phyloP scores from a whole-genome alignment of 192 early-diverging fungal genomes.

The Entomortierella chlamydospora region DNA sequence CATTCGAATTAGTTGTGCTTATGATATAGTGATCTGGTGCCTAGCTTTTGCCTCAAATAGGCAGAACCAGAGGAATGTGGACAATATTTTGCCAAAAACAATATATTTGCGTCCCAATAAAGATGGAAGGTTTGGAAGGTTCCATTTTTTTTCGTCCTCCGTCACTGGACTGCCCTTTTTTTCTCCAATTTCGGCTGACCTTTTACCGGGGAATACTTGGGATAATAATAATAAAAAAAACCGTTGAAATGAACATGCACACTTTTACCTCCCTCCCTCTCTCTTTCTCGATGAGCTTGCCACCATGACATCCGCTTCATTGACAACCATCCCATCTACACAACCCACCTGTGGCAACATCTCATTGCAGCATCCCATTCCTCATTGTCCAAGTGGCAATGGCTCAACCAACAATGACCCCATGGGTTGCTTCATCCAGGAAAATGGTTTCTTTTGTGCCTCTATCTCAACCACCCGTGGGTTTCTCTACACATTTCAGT shows the following conservation, averaged over 20 bases:
- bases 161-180: neutral
- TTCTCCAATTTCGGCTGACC: neutral
- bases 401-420: neutral
- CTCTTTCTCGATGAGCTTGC: neutral
- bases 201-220: neutral
- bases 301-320: slow-evolving; percentile 22
- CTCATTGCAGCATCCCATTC: slow-evolving; percentile 13
- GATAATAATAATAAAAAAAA: neutral
- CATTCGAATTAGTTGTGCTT: neutral
- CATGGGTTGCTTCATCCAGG: slow-evolving; percentile 35
- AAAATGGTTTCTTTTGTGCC: slow-evolving; percentile 32
- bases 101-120: too few species aligned
- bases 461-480: slow-evolving; percentile 42
- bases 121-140: too few species aligned
- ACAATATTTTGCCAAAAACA: too few species aligned
- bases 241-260: too few species aligned
- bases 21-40: neutral
- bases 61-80: too few species aligned
- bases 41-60: neutral
- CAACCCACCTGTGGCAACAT: slow-evolving; percentile 38
- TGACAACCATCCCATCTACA: slow-evolving; percentile 26
- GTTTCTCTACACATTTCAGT: slow-evolving; percentile 21
- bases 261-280: too few species aligned
- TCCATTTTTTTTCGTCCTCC: too few species aligned
- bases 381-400: slow-evolving; percentile 9